These are phyloP conservation scores for Epicoccum nigrum DNA, from an alignment of 2,329 filamentous ascomycete species.

Conservation along the genomic window DNA sequence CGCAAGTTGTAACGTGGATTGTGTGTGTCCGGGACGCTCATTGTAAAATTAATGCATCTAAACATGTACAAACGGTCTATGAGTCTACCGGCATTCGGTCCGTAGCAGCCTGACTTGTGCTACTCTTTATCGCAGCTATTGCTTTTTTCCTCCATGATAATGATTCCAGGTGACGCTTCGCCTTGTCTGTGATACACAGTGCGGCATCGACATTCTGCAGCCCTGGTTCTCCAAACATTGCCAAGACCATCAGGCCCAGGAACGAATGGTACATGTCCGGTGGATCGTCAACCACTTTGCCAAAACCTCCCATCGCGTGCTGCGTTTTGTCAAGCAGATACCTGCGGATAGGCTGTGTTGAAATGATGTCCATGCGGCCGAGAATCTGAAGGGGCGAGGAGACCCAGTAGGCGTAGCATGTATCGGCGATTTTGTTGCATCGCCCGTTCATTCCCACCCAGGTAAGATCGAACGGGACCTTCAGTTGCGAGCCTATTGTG, in stretches of 20 bases:
- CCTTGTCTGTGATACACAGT: slow-evolving; percentile 73
- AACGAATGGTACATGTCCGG: slow-evolving; percentile 85
- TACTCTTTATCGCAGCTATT: slow-evolving; percentile 4
- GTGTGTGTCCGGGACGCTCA: background rate
- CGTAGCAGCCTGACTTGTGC: slow-evolving; percentile 6
- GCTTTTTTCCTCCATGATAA: slow-evolving; percentile 46
- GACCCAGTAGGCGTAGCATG: slow-evolving; percentile 96
- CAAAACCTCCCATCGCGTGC: slow-evolving; percentile 70
- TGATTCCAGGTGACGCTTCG: slow-evolving; percentile 46
- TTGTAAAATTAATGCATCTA: background rate
- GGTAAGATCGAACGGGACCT: slow-evolving; percentile 61
- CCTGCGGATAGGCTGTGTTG: slow-evolving; percentile 66
- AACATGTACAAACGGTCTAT: slow-evolving; percentile 3
- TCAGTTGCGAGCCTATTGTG: slow-evolving; percentile 60
- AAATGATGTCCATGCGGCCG: slow-evolving; percentile 60
- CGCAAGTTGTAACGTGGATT: no score
- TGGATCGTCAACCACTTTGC: slow-evolving; percentile 54
- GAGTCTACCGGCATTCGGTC: slow-evolving; percentile 8
- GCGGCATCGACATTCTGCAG: slow-evolving; percentile 75
- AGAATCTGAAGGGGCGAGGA: slow-evolving; percentile 61
- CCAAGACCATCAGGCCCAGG: slow-evolving; percentile 80
- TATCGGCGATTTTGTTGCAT: slow-evolving; percentile 89
- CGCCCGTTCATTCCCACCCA: slow-evolving; percentile 86
- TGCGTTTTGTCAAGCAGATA: slow-evolving; percentile 88
- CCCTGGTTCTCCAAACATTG: slow-evolving; percentile 71